Base-by-base conservation (phyloP, 2,329 filamentous ascomycete species). In the Rhinocladiella mackenziei region DNA sequence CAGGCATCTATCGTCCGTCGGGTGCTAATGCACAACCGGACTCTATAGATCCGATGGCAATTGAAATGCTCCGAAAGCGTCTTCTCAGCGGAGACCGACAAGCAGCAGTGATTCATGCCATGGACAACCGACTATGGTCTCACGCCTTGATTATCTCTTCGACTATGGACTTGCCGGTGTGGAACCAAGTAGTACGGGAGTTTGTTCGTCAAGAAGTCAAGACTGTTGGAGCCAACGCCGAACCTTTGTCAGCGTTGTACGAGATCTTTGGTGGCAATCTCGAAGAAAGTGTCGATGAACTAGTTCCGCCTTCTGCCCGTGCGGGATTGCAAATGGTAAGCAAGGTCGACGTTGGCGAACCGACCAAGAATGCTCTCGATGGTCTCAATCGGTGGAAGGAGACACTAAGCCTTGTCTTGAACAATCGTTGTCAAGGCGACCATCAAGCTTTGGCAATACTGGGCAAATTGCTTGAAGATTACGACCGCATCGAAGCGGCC, bases 191-290 rank as follows among this genome's bases (percentile, higher is more conserved):
- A 18, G 81, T 89, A 1, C 89, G 94, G 59, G 92, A 98, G 59
- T 98, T 98, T 59, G 84, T 98, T 13, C 84, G 89, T 55, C 89
- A 94, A 59, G 92, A 98, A 63, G 87, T 98, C 43, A 94, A 92
- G 62, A 83, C 83, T 39, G 72, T 83, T 3, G 81, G 86, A 2
- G 80, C 83, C 41, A 86, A 84, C 56, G 89, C 89, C 40, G 86
- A 96, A 64, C 86, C 91, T 2, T 73, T 98, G 33, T 89, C 91
- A 20, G 88, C 91, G 0, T 69, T 98, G 3, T 98, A 98, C 64
- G 88, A 94, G 60, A 82, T 97, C 1, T 83, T 98, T 49, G 92
- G 89, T 17, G 91, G 92, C 0, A 98, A 96, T 60, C 80, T 84
- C 45, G 89, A 96, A 54, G 92, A 98, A 57, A 94, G 89, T 54